A percentile compares a stretch with the other conserved stretches of the same genome.
phyloP scores from a whole-genome alignment of 192 early-diverging fungal species.

The Linnemannia schmuckeri region DNA sequence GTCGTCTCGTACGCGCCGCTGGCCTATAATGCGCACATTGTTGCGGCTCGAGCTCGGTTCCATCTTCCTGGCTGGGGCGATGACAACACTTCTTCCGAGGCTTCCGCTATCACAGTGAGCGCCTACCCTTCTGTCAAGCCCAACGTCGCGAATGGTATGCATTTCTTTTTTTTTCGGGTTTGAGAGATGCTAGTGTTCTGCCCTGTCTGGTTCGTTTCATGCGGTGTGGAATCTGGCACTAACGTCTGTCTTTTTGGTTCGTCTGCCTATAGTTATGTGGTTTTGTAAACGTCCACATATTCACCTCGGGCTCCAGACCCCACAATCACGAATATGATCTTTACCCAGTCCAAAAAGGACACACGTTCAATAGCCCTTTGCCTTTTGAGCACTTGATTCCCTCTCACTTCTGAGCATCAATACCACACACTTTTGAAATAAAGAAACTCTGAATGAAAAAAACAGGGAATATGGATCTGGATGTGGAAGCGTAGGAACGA shows the following conservation, averaged over 20 bases:
- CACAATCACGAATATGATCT: background rate
- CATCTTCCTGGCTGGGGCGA: conserved; percentile 69
- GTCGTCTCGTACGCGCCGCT: conserved; percentile 89
- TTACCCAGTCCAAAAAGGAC: background rate
- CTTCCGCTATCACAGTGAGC: background rate
- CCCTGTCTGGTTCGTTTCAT: background rate
- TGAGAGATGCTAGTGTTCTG: too few relatives aligned
- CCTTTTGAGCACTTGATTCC: too few relatives aligned
- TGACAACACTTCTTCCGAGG: conserved; percentile 49
- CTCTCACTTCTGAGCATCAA: too few relatives aligned
- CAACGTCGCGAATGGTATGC: conserved; percentile 46
- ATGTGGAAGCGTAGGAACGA: too few relatives aligned
- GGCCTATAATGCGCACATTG: conserved; percentile 93
- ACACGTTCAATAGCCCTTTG: too few relatives aligned
- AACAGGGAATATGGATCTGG: too few relatives aligned
- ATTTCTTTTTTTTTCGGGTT: background rate
- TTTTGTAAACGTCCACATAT: background rate
- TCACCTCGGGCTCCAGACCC: background rate
- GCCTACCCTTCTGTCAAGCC: conserved; percentile 55
- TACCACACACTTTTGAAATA: too few relatives aligned
- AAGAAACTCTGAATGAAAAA: too few relatives aligned
- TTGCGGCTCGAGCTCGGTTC: conserved; percentile 88
- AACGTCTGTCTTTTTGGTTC: background rate
- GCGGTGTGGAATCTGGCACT: background rate
- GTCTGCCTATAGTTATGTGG: background rate